Conservation (phyloP, 768 basidiomycete species). For the Xerocomellus chrysenteron region DNA sequence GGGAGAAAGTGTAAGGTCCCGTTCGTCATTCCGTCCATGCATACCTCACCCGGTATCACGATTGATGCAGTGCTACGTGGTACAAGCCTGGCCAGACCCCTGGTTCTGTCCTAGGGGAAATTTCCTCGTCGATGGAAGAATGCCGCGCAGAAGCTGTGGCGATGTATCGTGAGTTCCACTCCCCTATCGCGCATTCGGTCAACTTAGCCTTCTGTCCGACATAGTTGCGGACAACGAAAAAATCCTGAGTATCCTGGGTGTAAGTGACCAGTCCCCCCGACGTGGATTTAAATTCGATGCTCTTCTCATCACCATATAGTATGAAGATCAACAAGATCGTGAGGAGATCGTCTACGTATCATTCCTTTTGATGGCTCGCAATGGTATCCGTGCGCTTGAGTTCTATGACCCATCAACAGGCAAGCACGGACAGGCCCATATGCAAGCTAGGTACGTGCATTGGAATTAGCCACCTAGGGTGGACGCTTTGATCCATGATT, state of each 20-base stretch:
- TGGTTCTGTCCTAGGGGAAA: conserved; percentile 79
- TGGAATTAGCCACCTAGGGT: too few species aligned
- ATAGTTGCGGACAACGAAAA: conserved; percentile 71
- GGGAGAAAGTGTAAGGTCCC: conserved; percentile 60
- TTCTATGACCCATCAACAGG: conserved; percentile 77
- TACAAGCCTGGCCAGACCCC: conserved; percentile 87
- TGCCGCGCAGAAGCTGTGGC: conserved; percentile 90
- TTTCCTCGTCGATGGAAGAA: conserved; percentile 90
- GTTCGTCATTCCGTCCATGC: neutral
- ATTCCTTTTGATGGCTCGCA: conserved; percentile 85
- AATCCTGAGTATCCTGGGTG: conserved; percentile 80
- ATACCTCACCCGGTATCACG: neutral
- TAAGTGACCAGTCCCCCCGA: conserved; percentile 39
- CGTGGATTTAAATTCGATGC: neutral
- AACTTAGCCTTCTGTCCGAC: neutral
- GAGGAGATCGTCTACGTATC: conserved; percentile 81
- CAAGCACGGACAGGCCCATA: conserved; percentile 88
- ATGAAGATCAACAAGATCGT: conserved; percentile 61
- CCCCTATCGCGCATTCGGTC: neutral
- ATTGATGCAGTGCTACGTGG: conserved; percentile 63
- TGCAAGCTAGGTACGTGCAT: conserved; percentile 74
- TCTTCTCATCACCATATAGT: conserved; percentile 40
- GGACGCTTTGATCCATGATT: conserved; percentile 1
- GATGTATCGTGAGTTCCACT: conserved; percentile 58
- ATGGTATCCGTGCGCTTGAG: conserved; percentile 75